Evolutionary conservation across 2,329 filamentous ascomycete species (phyloP).

Genomic region (Alternaria arborescens): DNA sequence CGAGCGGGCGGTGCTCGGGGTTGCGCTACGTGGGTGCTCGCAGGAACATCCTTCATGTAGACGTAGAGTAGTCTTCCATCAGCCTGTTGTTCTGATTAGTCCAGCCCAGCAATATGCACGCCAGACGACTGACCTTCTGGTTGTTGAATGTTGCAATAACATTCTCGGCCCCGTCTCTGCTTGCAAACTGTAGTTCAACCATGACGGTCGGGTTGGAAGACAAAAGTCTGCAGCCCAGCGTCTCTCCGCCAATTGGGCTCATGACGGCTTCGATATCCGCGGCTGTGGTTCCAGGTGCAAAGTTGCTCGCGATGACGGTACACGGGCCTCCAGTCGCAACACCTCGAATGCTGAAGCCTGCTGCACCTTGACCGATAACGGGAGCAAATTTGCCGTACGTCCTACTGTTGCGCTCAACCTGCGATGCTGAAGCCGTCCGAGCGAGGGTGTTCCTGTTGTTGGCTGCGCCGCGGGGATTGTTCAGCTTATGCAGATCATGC

Average conservation of each 20-base stretch:
- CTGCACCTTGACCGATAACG: constrained; percentile 34
- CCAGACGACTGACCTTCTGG: constrained; percentile 69
- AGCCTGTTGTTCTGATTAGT: constrained; percentile 63
- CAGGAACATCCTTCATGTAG: constrained; percentile 67
- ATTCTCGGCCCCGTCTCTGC: constrained; percentile 74
- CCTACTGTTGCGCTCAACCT: constrained; percentile 54
- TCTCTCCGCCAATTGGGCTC: constrained; percentile 72
- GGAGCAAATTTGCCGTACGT: constrained; percentile 54
- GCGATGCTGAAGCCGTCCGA: constrained; percentile 51
- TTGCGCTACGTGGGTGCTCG: constrained; percentile 42
- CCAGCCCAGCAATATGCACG: background rate
- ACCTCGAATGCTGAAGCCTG: constrained; percentile 74
- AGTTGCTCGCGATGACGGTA: constrained; percentile 79
- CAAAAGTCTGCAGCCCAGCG: constrained; percentile 72
- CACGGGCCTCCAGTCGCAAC: constrained; percentile 71
- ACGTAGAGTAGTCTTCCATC: constrained; percentile 78
- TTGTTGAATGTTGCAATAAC: constrained; percentile 81
- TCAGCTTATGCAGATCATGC: constrained; percentile 69
- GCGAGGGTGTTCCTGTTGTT: constrained; percentile 41
- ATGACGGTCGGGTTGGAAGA: constrained; percentile 75
- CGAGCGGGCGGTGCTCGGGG: constrained; percentile 33
- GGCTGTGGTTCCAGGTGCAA: constrained; percentile 80
- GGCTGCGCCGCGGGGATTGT: constrained; percentile 50
- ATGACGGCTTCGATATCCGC: constrained; percentile 85
- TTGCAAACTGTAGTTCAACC: constrained; percentile 78